Percentiles rank a stretch among this genome's conserved stretches.
Evolutionary conservation across 257 asterid species (phyloP).

Genomic region (Solanum etuberosum): DNA sequence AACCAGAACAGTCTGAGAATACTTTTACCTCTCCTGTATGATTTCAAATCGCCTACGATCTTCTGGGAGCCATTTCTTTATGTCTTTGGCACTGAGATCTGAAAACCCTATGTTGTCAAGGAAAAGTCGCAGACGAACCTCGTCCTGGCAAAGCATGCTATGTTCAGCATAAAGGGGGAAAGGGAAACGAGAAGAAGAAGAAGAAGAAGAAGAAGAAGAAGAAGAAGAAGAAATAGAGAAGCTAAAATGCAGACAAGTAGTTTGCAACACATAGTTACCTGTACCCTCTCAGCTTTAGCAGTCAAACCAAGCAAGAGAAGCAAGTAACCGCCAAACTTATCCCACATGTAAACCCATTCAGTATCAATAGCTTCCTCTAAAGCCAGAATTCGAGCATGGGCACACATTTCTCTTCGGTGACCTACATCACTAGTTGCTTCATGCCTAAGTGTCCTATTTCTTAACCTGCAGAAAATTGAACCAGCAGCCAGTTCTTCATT

Average conservation of each 20-base stretch:
- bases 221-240: neutral
- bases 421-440: slow-evolving; percentile 78
- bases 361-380: slow-evolving; percentile 99
- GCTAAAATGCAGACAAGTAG: neutral
- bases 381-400: slow-evolving; percentile 96
- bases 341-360: slow-evolving; percentile 99
- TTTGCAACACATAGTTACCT: slow-evolving; percentile 37
- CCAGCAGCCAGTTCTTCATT: slow-evolving; percentile 97
- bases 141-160: slow-evolving; percentile 52
- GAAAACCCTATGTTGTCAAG: slow-evolving; percentile 97
- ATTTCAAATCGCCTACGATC: slow-evolving; percentile 91
- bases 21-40: slow-evolving; percentile 83
- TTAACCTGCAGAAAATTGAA: slow-evolving; percentile 52
- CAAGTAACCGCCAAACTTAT: slow-evolving; percentile 95
- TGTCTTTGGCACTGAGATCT: slow-evolving; percentile 93
- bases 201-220: neutral
- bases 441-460: slow-evolving; percentile 45
- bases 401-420: slow-evolving; percentile 94
- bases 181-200: neutral
- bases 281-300: slow-evolving; percentile 97
- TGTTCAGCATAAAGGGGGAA: neutral
- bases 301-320: slow-evolving; percentile 98
- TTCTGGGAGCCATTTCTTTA: slow-evolving; percentile 97
- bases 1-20: neutral
- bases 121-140: slow-evolving; percentile 90